phyloP scores from a whole-genome alignment of 116 monocot genomes.

The Dioscorea cayenensis region DNA sequence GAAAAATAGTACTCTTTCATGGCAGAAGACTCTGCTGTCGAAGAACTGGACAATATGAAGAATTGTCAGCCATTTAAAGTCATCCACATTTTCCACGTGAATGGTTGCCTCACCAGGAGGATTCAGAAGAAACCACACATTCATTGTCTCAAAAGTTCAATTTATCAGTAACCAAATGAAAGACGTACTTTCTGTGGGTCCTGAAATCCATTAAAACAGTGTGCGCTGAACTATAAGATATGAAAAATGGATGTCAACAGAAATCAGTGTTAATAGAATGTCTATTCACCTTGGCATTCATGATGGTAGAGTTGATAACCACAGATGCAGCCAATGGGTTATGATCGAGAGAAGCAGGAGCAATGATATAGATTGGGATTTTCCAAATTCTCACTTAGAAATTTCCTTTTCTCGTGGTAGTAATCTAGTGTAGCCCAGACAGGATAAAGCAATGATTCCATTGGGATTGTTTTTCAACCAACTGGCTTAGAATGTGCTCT shows the following conservation, averaged over 20 bases:
- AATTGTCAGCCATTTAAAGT: constrained; percentile 94
- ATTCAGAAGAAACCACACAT: constrained; percentile 95
- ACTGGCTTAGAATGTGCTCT: constrained; percentile 72
- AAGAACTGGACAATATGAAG: constrained; percentile 88
- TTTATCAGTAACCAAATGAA: constrained; percentile 96
- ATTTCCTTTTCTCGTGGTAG: constrained; percentile 73
- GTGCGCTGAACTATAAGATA: background rate
- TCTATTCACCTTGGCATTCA: constrained; percentile 66
- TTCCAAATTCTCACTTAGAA: constrained; percentile 72
- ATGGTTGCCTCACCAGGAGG: constrained; percentile 94
- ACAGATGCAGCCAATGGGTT: constrained; percentile 87
- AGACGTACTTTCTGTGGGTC: constrained; percentile 92
- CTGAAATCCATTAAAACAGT: constrained; percentile 27
- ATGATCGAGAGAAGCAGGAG: constrained; percentile 82
- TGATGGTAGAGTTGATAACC: constrained; percentile 79
- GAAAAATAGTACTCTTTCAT: constrained; percentile 95
- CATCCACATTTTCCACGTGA: constrained; percentile 92
- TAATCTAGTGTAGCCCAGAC: too few relatives aligned
- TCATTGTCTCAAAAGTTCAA: constrained; percentile 97
- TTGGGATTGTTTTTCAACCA: constrained; percentile 86
- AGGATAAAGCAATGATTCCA: constrained; percentile 81
- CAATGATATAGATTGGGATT: constrained; percentile 74
- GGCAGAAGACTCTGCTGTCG: constrained; percentile 87
- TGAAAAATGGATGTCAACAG: background rate
- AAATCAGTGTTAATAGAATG: background rate